These are phyloP conservation scores for Paxillus ammoniavirescens DNA, from an alignment of 768 basidiomycete species.

Conservation along the genomic window DNA sequence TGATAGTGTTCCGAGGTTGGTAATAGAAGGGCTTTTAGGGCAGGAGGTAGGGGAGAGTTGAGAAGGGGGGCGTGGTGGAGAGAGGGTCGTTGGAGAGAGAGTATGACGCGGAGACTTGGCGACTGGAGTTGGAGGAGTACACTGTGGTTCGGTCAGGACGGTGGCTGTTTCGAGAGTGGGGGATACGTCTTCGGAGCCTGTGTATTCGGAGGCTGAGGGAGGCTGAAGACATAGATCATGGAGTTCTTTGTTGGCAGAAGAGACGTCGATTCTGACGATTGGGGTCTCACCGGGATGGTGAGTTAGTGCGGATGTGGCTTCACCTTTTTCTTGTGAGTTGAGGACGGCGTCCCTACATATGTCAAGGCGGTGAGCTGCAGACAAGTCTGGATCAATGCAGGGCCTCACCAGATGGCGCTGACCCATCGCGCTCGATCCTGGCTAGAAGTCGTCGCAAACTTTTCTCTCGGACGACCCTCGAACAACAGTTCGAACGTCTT, in stretches of 20 bases:
- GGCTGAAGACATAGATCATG: conserved; percentile 2
- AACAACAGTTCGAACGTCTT: conserved; percentile 68
- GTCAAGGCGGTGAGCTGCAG: background rate
- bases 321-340: conserved; percentile 30
- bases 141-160: background rate
- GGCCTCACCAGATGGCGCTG: conserved; percentile 64
- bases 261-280: conserved; percentile 17
- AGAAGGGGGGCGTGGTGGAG: conserved; percentile 24
- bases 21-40: conserved; percentile 56
- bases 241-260: background rate
- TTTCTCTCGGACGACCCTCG: conserved; percentile 49
- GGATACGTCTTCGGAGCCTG: conserved; percentile 26
- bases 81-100: conserved; percentile 19
- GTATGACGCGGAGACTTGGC: conserved; percentile 23
- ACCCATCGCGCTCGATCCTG: conserved; percentile 72
- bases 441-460: conserved; percentile 60
- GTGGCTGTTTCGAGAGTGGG: conserved; percentile 18
- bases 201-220: conserved; percentile 16
- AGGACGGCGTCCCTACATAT: conserved; percentile 57
- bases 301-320: background rate
- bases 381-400: background rate
- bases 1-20: conserved; percentile 57
- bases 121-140: conserved; percentile 22
- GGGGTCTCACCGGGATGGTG: conserved; percentile 4
- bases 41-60: conserved; percentile 28